These are phyloP conservation scores for Xanthoconium stramineum DNA, from an alignment of 768 basidiomycete genomes.

Conservation along the genomic window DNA sequence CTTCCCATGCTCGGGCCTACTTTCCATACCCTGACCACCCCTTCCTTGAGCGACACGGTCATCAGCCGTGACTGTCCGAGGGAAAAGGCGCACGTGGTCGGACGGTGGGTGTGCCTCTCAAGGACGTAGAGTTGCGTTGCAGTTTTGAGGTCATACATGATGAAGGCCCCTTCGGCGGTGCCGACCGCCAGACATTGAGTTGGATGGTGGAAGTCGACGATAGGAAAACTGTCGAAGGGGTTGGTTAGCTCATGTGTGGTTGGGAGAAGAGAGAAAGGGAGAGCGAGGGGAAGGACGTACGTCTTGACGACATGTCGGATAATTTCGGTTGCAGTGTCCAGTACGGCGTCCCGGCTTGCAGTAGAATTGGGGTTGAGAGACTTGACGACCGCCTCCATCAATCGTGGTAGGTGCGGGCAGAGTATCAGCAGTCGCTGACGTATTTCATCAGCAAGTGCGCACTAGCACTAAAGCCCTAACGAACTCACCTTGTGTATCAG, in stretches of 20 bases:
- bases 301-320: constrained; percentile 92
- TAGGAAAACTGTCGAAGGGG: constrained; percentile 63
- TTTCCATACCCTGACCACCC: constrained; percentile 89
- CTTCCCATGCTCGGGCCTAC: constrained; percentile 87
- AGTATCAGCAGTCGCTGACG: constrained; percentile 77
- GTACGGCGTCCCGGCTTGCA: constrained; percentile 72
- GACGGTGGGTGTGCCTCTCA: constrained; percentile 80
- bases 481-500: constrained; percentile 77
- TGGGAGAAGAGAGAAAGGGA: too few relatives aligned
- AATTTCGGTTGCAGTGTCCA: constrained; percentile 92
- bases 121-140: constrained; percentile 94
- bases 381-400: constrained; percentile 95
- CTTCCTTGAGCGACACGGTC: constrained; percentile 84
- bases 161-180: constrained; percentile 88
- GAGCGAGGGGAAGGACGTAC: constrained; percentile 40
- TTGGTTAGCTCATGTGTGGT: background rate
- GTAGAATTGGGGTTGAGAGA: constrained; percentile 90
- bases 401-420: constrained; percentile 75
- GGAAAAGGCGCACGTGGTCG: constrained; percentile 87
- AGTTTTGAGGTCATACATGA: constrained; percentile 96
- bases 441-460: background rate
- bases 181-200: constrained; percentile 91
- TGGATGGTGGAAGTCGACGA: constrained; percentile 87
- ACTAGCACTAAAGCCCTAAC: too few relatives aligned
- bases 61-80: constrained; percentile 91